phyloP scores from a whole-genome alignment of 768 basidiomycete genomes.

The Boletus rufocinnamomeus region DNA sequence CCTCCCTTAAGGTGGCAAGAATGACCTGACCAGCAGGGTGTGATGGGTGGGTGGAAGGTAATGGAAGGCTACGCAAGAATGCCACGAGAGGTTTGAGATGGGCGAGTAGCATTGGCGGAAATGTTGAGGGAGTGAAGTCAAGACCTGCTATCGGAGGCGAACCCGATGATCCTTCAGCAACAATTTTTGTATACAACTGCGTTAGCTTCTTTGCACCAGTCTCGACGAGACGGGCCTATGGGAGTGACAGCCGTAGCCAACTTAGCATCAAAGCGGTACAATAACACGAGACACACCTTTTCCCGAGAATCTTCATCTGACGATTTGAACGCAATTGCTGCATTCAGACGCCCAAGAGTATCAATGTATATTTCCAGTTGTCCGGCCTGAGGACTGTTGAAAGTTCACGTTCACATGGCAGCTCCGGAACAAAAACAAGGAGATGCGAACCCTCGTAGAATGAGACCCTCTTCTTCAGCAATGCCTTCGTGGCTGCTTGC shows the following conservation, averaged over 20 bases:
- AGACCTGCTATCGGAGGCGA: slow-evolving; percentile 62
- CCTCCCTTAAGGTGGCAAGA: slow-evolving; percentile 65
- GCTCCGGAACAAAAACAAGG: slow-evolving; percentile 3
- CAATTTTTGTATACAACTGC: slow-evolving; percentile 81
- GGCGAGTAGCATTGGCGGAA: slow-evolving; percentile 53
- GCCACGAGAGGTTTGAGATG: slow-evolving; percentile 63
- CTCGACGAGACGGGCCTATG: slow-evolving; percentile 71
- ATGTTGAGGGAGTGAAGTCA: slow-evolving; percentile 54
- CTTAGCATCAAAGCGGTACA: background rate
- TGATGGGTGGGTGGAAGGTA: slow-evolving; percentile 80
- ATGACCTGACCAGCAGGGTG: slow-evolving; percentile 74
- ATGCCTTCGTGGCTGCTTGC: slow-evolving; percentile 74
- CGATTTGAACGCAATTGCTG: slow-evolving; percentile 74
- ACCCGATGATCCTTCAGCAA: slow-evolving; percentile 84
- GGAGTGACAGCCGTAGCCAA: background rate
- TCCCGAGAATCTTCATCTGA: slow-evolving; percentile 56
- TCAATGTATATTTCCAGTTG: slow-evolving; percentile 69
- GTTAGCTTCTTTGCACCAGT: slow-evolving; percentile 81
- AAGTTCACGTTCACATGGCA: background rate
- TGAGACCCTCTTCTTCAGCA: slow-evolving; percentile 75
- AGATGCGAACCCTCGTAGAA: slow-evolving; percentile 64
- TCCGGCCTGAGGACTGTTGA: slow-evolving; percentile 63
- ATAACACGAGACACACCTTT: slow-evolving; percentile 40
- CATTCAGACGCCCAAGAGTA: slow-evolving; percentile 75
- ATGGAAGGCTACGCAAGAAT: slow-evolving; percentile 70